Evolutionary conservation across 306 rosid genomes (phyloP).

Genomic region (Cercis canadensis): DNA sequence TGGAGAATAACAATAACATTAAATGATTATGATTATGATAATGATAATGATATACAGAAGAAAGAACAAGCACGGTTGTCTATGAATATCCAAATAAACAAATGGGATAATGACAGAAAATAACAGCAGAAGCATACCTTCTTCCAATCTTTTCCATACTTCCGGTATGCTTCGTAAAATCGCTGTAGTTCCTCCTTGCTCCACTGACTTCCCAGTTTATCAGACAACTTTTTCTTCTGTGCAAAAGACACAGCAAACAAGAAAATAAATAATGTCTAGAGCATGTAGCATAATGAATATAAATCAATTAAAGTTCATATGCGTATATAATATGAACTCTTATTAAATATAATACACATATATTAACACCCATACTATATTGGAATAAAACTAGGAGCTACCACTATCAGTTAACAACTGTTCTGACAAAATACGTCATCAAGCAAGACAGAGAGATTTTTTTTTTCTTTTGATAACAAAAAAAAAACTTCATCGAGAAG

Average conservation of each 20-base stretch:
- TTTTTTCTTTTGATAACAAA: neutral
- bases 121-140: conserved; percentile 53
- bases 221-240: conserved; percentile 82
- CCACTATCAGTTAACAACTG: conserved; percentile 16
- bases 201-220: conserved; percentile 90
- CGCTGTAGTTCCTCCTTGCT: conserved; percentile 73
- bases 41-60: neutral
- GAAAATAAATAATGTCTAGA: conserved; percentile 1
- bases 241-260: conserved; percentile 25
- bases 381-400: conserved; percentile 21
- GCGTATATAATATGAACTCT: neutral
- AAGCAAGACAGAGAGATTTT: conserved; percentile 20
- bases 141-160: conserved; percentile 86
- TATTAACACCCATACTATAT: conserved; percentile 1
- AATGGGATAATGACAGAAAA: conserved; percentile 30
- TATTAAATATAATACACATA: conserved; percentile 2
- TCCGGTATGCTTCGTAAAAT: conserved; percentile 90
- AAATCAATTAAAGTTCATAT: conserved; percentile 13
- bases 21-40: too few relatives aligned
- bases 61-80: conserved; percentile 3
- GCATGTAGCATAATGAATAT: conserved; percentile 8
- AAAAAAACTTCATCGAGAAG: too few relatives aligned
- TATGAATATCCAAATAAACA: conserved; percentile 16
- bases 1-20: conserved; percentile 7
- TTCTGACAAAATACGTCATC: conserved; percentile 3